Base-by-base conservation (phyloP, 306 rosid species). In the Ceratonia siliqua region DNA sequence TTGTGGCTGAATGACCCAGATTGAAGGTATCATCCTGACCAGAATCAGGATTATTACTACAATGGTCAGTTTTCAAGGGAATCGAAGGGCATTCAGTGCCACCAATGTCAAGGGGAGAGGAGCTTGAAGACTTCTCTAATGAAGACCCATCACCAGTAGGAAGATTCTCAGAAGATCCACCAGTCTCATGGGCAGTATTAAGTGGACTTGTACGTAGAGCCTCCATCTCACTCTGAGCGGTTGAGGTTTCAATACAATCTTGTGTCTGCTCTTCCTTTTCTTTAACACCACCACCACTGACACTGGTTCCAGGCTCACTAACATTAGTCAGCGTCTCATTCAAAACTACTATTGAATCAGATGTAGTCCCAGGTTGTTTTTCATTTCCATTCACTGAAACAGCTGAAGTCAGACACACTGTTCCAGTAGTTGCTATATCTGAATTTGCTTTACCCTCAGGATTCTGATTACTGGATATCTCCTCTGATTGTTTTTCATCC, bases 261-360 rank as follows among this genome's bases (percentile, higher is more conserved):
- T 80, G 81, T 18, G 54, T 63, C 56, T 79, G 52, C 52, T 76
- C 89, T 49, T 36, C 78, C 75, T 81, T 73, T 80, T 81, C 81
- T 55, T 63, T 72, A 24, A 68, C 75, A 73, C 79, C 64, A 73
- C 65, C 69, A 21, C 82, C 54, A 46, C 45, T 12, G 7, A 64
- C 48, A 62, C 35, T n/a, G 45, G 63, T 74, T 78, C 73, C 81
- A 68, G 79, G 69, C 32, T 73, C 70, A 35, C 39, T 76, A 55
- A 28, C 74, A 75, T 49, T 66, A 42, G 82, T 54, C 42, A 41
- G 58, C 48, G 80, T 21, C 70, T 78, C 81, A 64, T 80, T 81
- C 64, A 68, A 62, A 71, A 55, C 76, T 62, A 14, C 13, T 63
- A 73, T 58, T 62, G 61, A 35, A 73, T 73, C 67, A 78, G 73